Evolutionary conservation across 1,284 basidiomycete species (phyloP).

Genomic region (Bjerkandera adusta): DNA sequence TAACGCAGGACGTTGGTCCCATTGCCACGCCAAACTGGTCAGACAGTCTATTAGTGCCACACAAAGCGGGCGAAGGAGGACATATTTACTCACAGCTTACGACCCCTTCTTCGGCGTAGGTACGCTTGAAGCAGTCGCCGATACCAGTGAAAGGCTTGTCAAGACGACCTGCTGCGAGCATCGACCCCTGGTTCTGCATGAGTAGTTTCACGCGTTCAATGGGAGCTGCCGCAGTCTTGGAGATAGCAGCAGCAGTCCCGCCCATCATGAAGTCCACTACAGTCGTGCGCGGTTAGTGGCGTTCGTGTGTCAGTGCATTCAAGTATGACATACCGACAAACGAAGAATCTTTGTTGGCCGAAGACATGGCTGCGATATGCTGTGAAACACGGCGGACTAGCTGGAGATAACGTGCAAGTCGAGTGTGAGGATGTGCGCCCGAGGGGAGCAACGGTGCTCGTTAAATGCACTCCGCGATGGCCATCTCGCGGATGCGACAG

Average conservation of each 20-base stretch:
- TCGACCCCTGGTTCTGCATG: constrained; percentile 64
- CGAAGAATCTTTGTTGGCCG: not conserved
- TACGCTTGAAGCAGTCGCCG: constrained; percentile 54
- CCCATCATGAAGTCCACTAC: constrained; percentile 50
- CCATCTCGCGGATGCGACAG: too few relatives aligned
- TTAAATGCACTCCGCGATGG: too few relatives aligned
- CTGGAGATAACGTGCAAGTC: too few relatives aligned
- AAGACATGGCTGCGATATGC: not conserved
- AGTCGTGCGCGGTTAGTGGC: too few relatives aligned
- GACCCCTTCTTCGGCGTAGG: constrained; percentile 53
- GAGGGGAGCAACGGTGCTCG: too few relatives aligned
- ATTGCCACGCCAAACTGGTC: constrained; percentile 61
- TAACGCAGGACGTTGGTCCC: constrained; percentile 63
- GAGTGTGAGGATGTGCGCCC: too few relatives aligned
- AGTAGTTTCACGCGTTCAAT: constrained; percentile 73
- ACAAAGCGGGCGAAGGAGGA: not conserved
- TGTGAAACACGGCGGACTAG: not conserved
- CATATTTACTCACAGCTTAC: constrained; percentile 32
- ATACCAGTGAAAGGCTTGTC: constrained; percentile 59
- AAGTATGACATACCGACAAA: too few relatives aligned
- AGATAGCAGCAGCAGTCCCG: constrained; percentile 52
- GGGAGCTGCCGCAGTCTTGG: constrained; percentile 71
- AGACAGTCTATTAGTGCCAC: not conserved
- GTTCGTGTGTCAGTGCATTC: too few relatives aligned
- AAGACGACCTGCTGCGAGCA: constrained; percentile 57